A percentile compares a stretch with the other conserved stretches of the same genome.
phyloP scores from a whole-genome alignment of 2,329 filamentous ascomycete genomes.

The Metarhizium brunneum region DNA sequence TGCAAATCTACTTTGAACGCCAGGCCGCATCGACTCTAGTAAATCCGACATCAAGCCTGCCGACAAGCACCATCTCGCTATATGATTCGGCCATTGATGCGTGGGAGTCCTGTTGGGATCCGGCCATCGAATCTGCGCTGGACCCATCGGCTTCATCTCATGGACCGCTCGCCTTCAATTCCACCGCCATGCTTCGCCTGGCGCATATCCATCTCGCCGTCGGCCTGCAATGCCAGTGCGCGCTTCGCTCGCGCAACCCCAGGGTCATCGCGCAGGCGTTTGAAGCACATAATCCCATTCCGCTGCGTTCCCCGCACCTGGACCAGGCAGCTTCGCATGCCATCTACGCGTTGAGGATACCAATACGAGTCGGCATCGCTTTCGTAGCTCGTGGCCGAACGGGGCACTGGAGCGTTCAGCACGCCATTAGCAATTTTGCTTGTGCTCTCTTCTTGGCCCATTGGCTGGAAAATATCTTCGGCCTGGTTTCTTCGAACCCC shows the following conservation, averaged over 20 bases:
- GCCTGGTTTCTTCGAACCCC: conserved; percentile 1
- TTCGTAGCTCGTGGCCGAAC: too few species aligned
- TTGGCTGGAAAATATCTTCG: conserved; percentile 24
- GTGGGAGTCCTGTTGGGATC: conserved; percentile 44
- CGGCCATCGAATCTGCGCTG: conserved; percentile 41
- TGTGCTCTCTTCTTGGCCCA: conserved; percentile 23
- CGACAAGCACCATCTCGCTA: conserved; percentile 1
- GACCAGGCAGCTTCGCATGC: too few species aligned
- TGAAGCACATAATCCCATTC: too few species aligned
- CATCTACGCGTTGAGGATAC: too few species aligned
- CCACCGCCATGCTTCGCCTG: conserved; percentile 19
- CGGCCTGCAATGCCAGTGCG: too few species aligned
- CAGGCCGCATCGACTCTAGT: conserved; percentile 3
- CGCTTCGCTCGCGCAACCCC: too few species aligned
- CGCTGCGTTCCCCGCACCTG: too few species aligned
- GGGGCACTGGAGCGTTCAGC: too few species aligned
- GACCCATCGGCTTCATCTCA: conserved; percentile 37
- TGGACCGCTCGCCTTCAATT: conserved; percentile 41
- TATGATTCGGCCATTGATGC: conserved; percentile 28
- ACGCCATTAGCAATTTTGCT: too few species aligned
- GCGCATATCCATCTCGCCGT: conserved; percentile 10
- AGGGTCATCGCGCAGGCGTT: too few species aligned
- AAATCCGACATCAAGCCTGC: conserved; percentile 1
- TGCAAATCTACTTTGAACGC: conserved; percentile 42
- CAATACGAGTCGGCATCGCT: too few species aligned